Evolutionary conservation across 371 early-diverging fungal genomes (phyloP).

Genomic region (Rhizopus microsporus): DNA sequence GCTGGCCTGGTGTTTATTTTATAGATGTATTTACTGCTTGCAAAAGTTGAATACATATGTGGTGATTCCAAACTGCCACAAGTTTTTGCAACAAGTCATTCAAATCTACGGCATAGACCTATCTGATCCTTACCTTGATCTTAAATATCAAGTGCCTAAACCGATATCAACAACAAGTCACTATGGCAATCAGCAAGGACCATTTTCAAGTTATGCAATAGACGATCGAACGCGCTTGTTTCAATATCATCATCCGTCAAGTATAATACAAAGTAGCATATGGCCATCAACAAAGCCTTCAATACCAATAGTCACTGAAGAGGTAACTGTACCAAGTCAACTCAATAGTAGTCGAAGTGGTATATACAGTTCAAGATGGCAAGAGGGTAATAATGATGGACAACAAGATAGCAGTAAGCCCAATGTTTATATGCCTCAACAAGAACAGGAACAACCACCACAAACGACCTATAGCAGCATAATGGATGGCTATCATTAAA

Average conservation of each 20-base stretch:
- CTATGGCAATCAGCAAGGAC: background rate
- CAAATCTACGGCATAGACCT: slow-evolving; percentile 19
- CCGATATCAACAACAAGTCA: too few species aligned
- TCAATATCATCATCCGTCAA: slow-evolving; percentile 1
- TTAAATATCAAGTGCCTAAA: background rate
- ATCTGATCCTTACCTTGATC: background rate
- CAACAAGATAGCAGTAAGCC: background rate
- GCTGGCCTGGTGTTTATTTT: slow-evolving; percentile 39
- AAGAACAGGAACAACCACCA: too few species aligned
- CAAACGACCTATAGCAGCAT: too few species aligned
- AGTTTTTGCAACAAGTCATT: slow-evolving; percentile 41
- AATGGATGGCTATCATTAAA: background rate
- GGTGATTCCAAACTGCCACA: slow-evolving; percentile 37
- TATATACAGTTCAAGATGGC: background rate
- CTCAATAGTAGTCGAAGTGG: background rate
- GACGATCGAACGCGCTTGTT: background rate
- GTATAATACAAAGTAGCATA: background rate
- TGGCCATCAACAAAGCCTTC: background rate
- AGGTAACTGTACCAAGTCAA: slow-evolving; percentile 1
- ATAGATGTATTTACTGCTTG: slow-evolving; percentile 29
- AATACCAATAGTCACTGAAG: background rate
- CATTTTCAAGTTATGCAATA: background rate
- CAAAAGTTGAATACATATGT: slow-evolving; percentile 31
- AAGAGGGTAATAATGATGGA: background rate
- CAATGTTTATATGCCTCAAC: too few species aligned